Evolutionary conservation across 192 early-diverging fungal species (phyloP).

Genomic region (Coemansia sp.): DNA sequence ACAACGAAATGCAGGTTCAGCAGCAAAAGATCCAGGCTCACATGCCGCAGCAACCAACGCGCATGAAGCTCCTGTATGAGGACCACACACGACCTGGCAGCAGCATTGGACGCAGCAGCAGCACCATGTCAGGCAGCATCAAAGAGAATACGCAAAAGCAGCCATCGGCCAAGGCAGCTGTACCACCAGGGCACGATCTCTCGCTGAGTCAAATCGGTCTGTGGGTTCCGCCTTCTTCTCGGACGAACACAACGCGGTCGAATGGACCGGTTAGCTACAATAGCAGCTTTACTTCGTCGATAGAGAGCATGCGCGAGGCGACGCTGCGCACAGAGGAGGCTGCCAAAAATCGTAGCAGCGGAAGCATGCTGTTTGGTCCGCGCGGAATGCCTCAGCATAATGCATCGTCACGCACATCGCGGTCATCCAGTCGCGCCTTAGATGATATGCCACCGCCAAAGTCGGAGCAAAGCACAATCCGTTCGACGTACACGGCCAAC

Average conservation of each 20-base stretch:
- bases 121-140: conserved; percentile 18
- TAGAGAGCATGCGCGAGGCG: conserved; percentile 56
- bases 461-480: conserved; percentile 28
- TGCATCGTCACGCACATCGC: conserved; percentile 7
- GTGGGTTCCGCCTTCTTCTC: conserved; percentile 25
- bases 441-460: conserved; percentile 20
- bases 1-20: conserved; percentile 59
- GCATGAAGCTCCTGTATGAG: conserved; percentile 59
- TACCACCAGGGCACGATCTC: conserved; percentile 14
- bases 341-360: conserved; percentile 26
- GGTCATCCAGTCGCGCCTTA: conserved; percentile 34
- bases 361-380: conserved; percentile 58
- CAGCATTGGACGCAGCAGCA: conserved; percentile 26
- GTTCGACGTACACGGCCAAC: conserved; percentile 19
- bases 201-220: conserved; percentile 40
- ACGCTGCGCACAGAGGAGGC: conserved; percentile 43
- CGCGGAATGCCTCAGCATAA: conserved; percentile 45
- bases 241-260: conserved; percentile 18
- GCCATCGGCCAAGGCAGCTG: conserved; percentile 7
- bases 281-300: conserved; percentile 52
- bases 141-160: conserved; percentile 7
- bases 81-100: conserved; percentile 44
- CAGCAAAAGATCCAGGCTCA: conserved; percentile 56
- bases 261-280: conserved; percentile 3
- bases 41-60: conserved; percentile 50